Conservation (phyloP, 208 protist genomes). For the Crithidia expoeki region DNA sequence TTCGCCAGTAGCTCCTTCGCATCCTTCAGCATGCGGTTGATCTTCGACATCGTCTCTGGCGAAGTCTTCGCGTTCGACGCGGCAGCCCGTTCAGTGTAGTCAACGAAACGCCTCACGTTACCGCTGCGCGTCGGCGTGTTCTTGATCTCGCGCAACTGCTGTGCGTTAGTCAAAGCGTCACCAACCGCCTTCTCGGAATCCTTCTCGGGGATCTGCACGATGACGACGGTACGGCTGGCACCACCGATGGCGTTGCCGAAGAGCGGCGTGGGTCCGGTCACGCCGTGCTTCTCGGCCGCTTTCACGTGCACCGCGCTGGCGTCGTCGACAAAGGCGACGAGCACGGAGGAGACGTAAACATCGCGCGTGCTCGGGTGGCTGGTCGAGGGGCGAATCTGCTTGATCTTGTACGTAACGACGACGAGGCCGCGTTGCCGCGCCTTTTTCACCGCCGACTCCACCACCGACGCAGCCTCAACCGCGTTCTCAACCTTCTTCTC, state of each 20-base stretch:
- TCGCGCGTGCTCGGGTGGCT: constrained; percentile 19
- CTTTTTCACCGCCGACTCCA: constrained; percentile 33
- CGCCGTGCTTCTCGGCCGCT: constrained; percentile 30
- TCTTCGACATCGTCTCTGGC: constrained; percentile 39
- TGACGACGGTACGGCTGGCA: constrained; percentile 51
- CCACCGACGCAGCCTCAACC: constrained; percentile 35
- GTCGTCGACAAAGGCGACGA: constrained; percentile 43
- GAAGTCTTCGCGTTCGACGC: constrained; percentile 45
- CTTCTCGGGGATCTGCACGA: constrained; percentile 39
- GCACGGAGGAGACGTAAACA: constrained; percentile 50
- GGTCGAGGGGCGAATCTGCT: constrained; percentile 39
- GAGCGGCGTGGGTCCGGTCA: constrained; percentile 31
- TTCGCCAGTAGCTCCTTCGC: constrained; percentile 58
- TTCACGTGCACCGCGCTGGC: constrained; percentile 35
- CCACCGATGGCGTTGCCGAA: constrained; percentile 65
- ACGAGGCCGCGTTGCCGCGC: constrained; percentile 32
- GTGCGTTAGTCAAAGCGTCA: constrained; percentile 18
- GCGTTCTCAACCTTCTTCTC: constrained; percentile 37
- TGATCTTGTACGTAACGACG: constrained; percentile 43
- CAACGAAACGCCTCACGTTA: constrained; percentile 81
- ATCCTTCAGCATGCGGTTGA: constrained; percentile 78
- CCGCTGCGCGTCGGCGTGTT: constrained; percentile 76
- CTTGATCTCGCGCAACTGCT: constrained; percentile 50
- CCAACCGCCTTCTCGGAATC: constrained; percentile 26
- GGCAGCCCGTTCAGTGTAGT: constrained; percentile 59